Evolutionary conservation across 176 grass and related monocot species (phyloP), one percentile per base, ranked within the genome.

Genomic region (Hordeum marinum): DNA sequence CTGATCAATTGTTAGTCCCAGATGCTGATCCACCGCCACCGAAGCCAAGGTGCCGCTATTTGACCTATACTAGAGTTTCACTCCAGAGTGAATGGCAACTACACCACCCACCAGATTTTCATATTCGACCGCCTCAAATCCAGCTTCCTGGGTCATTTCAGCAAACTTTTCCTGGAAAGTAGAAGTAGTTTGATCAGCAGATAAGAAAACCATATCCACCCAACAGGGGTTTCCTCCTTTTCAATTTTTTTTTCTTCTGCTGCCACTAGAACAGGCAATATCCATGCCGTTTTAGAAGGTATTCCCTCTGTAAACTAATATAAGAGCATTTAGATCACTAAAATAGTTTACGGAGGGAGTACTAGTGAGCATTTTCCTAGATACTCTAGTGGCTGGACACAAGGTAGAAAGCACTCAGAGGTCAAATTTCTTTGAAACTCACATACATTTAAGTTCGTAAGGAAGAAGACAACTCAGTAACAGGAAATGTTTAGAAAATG

Each of bases 81-180:
- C 54, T 54, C 93, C 91, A 82, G 95, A 97, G 80, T 97, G 90
- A 88, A 94, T 88, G 63, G 95, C 90, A 82, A 97, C 90, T 37
- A 94, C 89, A 46, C 91, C 93, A 4, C 96, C 95, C 63, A 98
- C 95, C 10, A 98, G 87, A 83, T 98, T 98, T 78, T 98, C 95
- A 36, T 95, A 98, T 62, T 95, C 87, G 20, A 95, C 95, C 42
- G 87, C 85, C 80, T 93, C 79, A 77, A 98, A 98, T 81, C 93
- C 95, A 0, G 93, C 91, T 87, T 95, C 91, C 35, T 87, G 87
- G 70, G 95, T 98, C 95, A 98, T 95, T 66, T 75, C 86, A 76
- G 90, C 90, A 76, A 97, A 97, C 63, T 86, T 90, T 24, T 97
- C 90, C 95, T 94, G 82, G 18, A 79, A 75, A 42, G 61, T 20